phyloP scores from a whole-genome alignment of 176 grass and related monocot genomes.

The Rhynchospora breviuscula region DNA sequence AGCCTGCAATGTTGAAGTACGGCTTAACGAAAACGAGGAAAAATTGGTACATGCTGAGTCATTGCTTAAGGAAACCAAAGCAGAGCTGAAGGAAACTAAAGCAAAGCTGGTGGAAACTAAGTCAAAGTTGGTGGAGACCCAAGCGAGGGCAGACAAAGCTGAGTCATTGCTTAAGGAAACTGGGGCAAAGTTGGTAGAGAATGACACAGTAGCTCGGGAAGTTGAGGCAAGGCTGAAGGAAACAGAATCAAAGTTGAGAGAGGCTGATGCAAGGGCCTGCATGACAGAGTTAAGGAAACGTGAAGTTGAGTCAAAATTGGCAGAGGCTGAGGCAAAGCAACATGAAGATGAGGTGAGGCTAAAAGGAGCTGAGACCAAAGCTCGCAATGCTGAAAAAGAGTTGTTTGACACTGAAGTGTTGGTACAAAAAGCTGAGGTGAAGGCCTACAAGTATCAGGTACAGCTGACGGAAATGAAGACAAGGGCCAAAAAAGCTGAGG shows the following conservation, averaged over 20 bases:
- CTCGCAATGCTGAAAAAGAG: background rate
- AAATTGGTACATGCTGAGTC: background rate
- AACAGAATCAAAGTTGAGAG: background rate
- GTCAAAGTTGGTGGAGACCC: background rate
- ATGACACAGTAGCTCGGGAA: background rate
- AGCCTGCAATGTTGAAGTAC: background rate
- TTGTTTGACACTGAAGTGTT: background rate
- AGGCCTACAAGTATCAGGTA: background rate
- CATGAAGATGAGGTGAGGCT: background rate
- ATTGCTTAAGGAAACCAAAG: background rate
- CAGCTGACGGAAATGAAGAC: background rate
- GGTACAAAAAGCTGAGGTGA: background rate
- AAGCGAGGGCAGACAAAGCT: background rate
- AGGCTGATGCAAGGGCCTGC: background rate
- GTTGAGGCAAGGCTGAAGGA: background rate
- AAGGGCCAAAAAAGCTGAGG: background rate
- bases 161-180: background rate
- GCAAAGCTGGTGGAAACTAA: background rate
- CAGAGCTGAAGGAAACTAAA: background rate
- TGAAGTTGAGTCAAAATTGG: background rate
- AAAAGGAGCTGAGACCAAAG: background rate
- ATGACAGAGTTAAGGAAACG: background rate
- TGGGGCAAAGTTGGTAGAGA: background rate
- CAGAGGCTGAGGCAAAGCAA: background rate
- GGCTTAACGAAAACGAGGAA: background rate